Base-by-base conservation (phyloP, 1,284 basidiomycete species). In the Rhodotorula sp. region DNA sequence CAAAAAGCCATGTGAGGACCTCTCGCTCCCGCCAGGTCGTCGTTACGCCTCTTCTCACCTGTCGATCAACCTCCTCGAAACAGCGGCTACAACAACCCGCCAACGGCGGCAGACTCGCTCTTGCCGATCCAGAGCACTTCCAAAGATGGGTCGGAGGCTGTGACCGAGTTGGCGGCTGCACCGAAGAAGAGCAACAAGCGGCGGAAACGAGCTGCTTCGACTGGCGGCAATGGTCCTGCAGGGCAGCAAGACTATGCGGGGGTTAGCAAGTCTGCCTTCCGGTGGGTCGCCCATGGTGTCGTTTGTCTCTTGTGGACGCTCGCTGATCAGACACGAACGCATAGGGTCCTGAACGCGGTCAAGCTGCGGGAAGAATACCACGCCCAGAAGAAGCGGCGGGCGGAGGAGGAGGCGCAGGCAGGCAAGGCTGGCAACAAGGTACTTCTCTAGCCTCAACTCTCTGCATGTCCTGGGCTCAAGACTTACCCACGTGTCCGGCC, bases 311-410 rank as follows among this genome's bases (percentile, higher is more conserved):
- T 1, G 43, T 14, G 6, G 21, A 3, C 15, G 5, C 20, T 3
- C 3, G 63, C 58, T 63, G n/a, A 68, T 39, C 15, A 43, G 1
- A 4, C 12, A 1, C 34, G 31, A 23, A 23, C 4, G 12, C 18
- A 20, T 26, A 76, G 75, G 64, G 62, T 76, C 20, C 46, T 76
- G 26, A 76, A 76, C 47, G 75, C 75, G 23, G 73, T 49, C 18
- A 62, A 63, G 31, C 46, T 76, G 62, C 59, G 75, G 23, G 68
- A 76, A n/a, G 72, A 74, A 52, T 70, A 72, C 60, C 65, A 74
- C 26, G 70, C 70, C n/a, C 66, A 68, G 51, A 72, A 72, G 66
- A 76, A 76, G 60, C 75, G 70, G 29, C 68, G 67, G 54, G 65
- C 52, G 20, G 70, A 74, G 29, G 72, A 76, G 23, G 68, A 67